Evolutionary conservation across 2,329 filamentous ascomycete genomes (phyloP).

Genomic region (Epichloe uncinata): DNA sequence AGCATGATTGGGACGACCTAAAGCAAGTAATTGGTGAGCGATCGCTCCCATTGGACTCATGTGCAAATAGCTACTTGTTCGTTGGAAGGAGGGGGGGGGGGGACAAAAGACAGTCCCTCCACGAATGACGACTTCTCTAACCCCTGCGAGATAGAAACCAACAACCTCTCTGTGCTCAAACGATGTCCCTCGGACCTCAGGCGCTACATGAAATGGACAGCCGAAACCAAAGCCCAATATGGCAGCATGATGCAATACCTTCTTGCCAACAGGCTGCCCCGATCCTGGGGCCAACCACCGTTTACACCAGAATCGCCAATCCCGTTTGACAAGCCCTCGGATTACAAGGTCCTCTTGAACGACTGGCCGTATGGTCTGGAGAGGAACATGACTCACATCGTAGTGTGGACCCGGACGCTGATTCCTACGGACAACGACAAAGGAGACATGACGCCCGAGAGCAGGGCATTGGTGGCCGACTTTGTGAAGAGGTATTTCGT

Average conservation of each 20-base stretch:
- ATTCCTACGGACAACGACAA: slow-evolving; percentile 58
- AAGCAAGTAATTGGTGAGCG: slow-evolving; percentile 49
- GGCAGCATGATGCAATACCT: slow-evolving; percentile 73
- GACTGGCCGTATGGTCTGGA: slow-evolving; percentile 87
- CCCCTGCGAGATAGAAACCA: slow-evolving; percentile 25
- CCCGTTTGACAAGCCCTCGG: slow-evolving; percentile 40
- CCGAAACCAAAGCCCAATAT: slow-evolving; percentile 55
- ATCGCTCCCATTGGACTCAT: background rate
- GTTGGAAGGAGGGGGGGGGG: background rate
- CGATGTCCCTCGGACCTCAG: slow-evolving; percentile 69
- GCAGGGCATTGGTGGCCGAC: slow-evolving; percentile 46
- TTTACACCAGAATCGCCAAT: slow-evolving; percentile 36
- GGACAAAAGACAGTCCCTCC: background rate
- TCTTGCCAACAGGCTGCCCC: slow-evolving; percentile 54
- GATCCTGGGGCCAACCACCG: slow-evolving; percentile 49
- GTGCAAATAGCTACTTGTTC: too few relatives aligned
- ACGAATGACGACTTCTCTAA: background rate
- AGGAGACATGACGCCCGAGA: slow-evolving; percentile 59
- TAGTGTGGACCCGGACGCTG: slow-evolving; percentile 80
- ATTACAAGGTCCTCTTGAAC: slow-evolving; percentile 65
- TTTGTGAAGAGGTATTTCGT: slow-evolving; percentile 62
- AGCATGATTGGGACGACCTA: slow-evolving; percentile 62
- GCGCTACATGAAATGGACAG: slow-evolving; percentile 66
- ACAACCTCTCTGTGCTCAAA: slow-evolving; percentile 61
- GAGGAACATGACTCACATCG: slow-evolving; percentile 58